Evolutionary conservation across 352 stramenopile genomes (phyloP).

Genomic region (Saprolegnia diclina): DNA sequence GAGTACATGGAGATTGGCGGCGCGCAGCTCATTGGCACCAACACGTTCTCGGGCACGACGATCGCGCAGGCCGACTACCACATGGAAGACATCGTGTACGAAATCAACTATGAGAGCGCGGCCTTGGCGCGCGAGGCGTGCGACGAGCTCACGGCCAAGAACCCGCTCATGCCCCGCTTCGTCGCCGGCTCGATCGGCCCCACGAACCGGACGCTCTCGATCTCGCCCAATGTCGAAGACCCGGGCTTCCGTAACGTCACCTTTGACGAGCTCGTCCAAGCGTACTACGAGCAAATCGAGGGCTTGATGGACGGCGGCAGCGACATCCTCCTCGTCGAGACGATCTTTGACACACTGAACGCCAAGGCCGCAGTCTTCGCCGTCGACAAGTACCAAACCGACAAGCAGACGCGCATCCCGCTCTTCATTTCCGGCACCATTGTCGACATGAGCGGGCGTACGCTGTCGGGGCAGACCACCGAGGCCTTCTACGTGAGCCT

Average conservation of each 20-base stretch:
- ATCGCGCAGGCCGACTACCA: conserved; percentile 96
- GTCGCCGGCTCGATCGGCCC: conserved; percentile 94
- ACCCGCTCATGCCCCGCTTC: conserved; percentile 92
- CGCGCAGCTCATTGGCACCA: conserved; percentile 94
- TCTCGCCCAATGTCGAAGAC: conserved; percentile 95
- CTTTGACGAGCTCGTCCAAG: conserved; percentile 95
- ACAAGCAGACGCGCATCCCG: conserved; percentile 85
- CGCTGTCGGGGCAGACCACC: conserved; percentile 93
- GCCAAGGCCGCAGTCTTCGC: conserved; percentile 95
- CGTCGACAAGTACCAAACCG: conserved; percentile 90
- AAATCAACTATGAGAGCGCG: conserved; percentile 94
- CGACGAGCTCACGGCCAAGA: conserved; percentile 89
- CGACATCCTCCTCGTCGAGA: conserved; percentile 96
- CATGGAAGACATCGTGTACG: conserved; percentile 94
- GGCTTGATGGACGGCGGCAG: conserved; percentile 92
- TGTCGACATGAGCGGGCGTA: conserved; percentile 95
- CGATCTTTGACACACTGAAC: conserved; percentile 98
- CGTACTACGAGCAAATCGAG: conserved; percentile 94
- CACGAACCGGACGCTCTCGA: conserved; percentile 94
- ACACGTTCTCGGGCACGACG: conserved; percentile 95
- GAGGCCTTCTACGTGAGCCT: conserved; percentile 96
- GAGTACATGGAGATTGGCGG: conserved; percentile 92
- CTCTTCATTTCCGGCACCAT: conserved; percentile 96
- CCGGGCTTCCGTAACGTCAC: conserved; percentile 91
- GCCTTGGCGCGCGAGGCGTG: conserved; percentile 87